A percentile compares a stretch with the other conserved stretches of the same genome.
Evolutionary conservation across 1,139 yeast genomes (phyloP).

Genomic region (Lodderomyces orthopsilosis): DNA sequence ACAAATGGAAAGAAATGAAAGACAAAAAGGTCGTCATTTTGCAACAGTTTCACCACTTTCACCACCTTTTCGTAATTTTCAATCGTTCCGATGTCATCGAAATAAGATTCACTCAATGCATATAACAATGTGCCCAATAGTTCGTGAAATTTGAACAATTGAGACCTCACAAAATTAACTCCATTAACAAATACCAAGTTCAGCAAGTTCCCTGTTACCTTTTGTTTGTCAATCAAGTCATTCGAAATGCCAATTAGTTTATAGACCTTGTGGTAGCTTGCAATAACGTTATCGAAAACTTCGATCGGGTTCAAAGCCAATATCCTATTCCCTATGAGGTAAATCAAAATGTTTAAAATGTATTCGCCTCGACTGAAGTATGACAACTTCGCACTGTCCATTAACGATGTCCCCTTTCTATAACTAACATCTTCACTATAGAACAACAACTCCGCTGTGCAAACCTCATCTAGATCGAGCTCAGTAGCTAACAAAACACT

Average conservation of each 20-base stretch:
- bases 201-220: slow-evolving; percentile 37
- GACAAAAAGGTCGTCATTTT: slow-evolving; percentile 58
- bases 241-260: slow-evolving; percentile 51
- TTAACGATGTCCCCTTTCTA: slow-evolving; percentile 51
- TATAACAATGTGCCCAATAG: slow-evolving; percentile 62
- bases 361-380: slow-evolving; percentile 69
- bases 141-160: slow-evolving; percentile 68
- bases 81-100: slow-evolving; percentile 28
- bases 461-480: slow-evolving; percentile 36
- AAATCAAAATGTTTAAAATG: slow-evolving; percentile 68
- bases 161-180: slow-evolving; percentile 57
- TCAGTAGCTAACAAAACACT: slow-evolving; percentile 57
- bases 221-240: slow-evolving; percentile 67
- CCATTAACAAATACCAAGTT: slow-evolving; percentile 53
- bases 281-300: slow-evolving; percentile 41
- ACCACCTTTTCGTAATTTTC: slow-evolving; percentile 37
- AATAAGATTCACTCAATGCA: slow-evolving; percentile 43
- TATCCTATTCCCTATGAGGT: slow-evolving; percentile 36
- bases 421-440: slow-evolving; percentile 40
- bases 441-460: slow-evolving; percentile 37
- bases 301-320: slow-evolving; percentile 20
- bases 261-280: slow-evolving; percentile 59
- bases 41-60: slow-evolving; percentile 31
- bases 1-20: slow-evolving; percentile 66
- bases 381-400: slow-evolving; percentile 70